phyloP scores from a whole-genome alignment of 73 alveolate genomes.

The Stentor coeruleus region DNA sequence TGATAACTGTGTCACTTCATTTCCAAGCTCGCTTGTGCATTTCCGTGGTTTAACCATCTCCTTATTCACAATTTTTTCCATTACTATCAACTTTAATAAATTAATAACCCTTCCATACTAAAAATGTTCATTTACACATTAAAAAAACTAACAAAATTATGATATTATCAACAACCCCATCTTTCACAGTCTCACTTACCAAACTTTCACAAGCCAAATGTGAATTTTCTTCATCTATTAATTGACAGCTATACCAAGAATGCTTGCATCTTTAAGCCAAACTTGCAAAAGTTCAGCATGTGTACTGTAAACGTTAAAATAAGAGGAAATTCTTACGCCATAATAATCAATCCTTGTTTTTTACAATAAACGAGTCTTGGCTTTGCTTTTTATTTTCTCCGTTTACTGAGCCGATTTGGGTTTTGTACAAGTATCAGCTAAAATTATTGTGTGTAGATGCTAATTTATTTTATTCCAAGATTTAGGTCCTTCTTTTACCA shows the following conservation, averaged over 20 bases:
- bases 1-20: no score
- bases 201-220: constrained; percentile 37
- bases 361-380: not conserved
- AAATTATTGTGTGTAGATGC: not conserved
- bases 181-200: constrained; percentile 39
- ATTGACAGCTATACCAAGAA: not conserved
- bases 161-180: constrained; percentile 18
- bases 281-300: not conserved
- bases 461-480: not conserved
- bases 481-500: not conserved
- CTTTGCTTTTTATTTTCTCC: not conserved
- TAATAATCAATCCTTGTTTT: constrained; percentile 61
- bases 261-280: not conserved
- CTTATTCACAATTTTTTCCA: no score
- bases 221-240: not conserved
- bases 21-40: no score
- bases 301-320: constrained; percentile 12
- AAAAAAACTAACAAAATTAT: not conserved
- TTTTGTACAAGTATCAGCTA: not conserved
- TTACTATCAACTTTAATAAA: no score
- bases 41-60: no score
- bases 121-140: no score
- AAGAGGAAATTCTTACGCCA: constrained; percentile 88
- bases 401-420: not conserved
- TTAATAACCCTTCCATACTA: no score